Base-by-base conservation (phyloP, 805 yeast genomes). In the Nematodospora valgi region DNA sequence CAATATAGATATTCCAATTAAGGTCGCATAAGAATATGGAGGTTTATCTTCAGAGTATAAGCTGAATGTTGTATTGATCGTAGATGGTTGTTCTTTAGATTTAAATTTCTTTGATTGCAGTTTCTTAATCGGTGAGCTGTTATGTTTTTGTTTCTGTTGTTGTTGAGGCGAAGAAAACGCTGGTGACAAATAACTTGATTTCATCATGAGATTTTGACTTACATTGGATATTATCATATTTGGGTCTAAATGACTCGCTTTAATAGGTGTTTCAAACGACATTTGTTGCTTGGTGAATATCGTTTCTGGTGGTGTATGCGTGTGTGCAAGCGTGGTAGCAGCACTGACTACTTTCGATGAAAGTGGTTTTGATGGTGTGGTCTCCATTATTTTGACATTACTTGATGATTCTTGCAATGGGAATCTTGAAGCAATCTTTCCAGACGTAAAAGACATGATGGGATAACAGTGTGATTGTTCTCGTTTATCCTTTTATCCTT, bases 1-100 rank as follows among this genome's bases (percentile, higher is more conserved):
- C 45, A 91, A 64, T 32, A 91, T 85, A 2, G 98, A 91, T 82
- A 91, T 81, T 2, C 96, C 96, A 44, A 91, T 91, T 40, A 91
- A 70, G 34, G 88, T 82, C 3, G 98, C 98, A 54, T 91, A 91
- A 5, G 96, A 86, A 57, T 80, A 89, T 0, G 96, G 96, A 2
- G 98, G 98, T 58, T 93, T 91, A 34, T 62, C 70, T 17, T 78
- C 75, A 7, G 80, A 77, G 35, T 48, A 54, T 46, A 80, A 79
- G 19, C 60, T 59, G 42, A 66, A 67, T 14, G 23, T 10, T n/a
- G 28, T 9, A n/a, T n/a, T n/a, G n/a, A n/a, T n/a, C n/a, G n/a
- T n/a, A n/a, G n/a, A n/a, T 8, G 59, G 51, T n/a, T 53, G 38
- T 28, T 62, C 65, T 30, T 61, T 58, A 19, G 58, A 59, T 40